These are phyloP conservation scores for Zygotorulaspora florentina DNA, from an alignment of 805 yeast genomes.

Conservation along the genomic window DNA sequence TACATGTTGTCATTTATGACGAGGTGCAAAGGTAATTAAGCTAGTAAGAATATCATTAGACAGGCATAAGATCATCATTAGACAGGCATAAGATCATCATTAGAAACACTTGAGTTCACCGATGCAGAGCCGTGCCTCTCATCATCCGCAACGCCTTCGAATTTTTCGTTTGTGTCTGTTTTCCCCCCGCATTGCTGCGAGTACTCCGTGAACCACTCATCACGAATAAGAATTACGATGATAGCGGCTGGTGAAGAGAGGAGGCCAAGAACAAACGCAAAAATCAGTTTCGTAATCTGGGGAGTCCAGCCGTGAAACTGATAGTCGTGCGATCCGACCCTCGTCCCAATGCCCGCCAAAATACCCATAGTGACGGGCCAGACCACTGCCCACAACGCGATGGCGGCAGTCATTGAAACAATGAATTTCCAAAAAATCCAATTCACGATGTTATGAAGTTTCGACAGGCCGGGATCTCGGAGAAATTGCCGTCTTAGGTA, in stretches of 20 bases:
- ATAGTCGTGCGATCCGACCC: conserved; percentile 17
- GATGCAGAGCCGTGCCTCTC: not conserved
- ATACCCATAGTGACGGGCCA: conserved; percentile 31
- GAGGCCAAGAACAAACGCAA: conserved; percentile 20
- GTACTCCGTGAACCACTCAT: conserved; percentile 13
- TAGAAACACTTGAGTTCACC: not conserved
- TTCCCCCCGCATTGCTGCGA: not conserved
- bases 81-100: too few relatives aligned
- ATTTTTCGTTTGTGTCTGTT: conserved; percentile 1
- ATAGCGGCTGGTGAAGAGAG: conserved; percentile 19
- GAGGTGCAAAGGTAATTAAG: not conserved
- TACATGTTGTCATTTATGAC: not conserved
- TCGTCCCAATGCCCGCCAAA: conserved; percentile 21
- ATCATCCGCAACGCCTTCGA: not conserved
- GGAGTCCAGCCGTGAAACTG: conserved; percentile 22
- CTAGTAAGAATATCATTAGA: too few relatives aligned
- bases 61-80: too few relatives aligned
- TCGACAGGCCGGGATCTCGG: conserved; percentile 12
- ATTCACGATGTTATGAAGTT: conserved; percentile 12
- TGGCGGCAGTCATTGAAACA: conserved; percentile 16
- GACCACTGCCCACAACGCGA: conserved; percentile 17
- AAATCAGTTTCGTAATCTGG: conserved; percentile 23
- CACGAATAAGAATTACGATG: conserved; percentile 18
- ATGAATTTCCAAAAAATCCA: conserved; percentile 19
- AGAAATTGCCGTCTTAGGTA: conserved; percentile 10